Conservation (phyloP, 2,329 filamentous ascomycete genomes). For the Fusarium sp. region DNA sequence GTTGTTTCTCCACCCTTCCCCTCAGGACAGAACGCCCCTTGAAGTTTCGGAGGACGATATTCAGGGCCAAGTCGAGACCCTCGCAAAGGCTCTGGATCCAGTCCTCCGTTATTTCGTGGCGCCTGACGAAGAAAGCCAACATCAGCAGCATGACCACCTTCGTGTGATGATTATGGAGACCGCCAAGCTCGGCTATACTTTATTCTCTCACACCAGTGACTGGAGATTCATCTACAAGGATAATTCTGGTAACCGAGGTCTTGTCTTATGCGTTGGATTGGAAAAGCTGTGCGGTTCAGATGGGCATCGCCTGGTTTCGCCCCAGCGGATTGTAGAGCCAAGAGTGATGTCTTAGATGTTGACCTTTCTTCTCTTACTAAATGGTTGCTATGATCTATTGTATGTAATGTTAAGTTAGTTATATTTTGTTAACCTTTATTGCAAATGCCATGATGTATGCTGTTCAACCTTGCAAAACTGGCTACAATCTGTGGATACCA, state of each 20-base stretch:
- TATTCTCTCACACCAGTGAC: constrained; percentile 58
- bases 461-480: no score
- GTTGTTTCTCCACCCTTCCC: constrained; percentile 55
- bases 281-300: constrained; percentile 45
- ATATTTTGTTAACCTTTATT: no score
- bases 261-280: constrained; percentile 48
- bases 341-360: not conserved
- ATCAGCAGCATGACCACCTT: constrained; percentile 48
- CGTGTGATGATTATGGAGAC: constrained; percentile 54
- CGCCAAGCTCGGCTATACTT: constrained; percentile 55
- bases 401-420: no score
- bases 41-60: constrained; percentile 40
- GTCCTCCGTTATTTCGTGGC: constrained; percentile 52
- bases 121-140: constrained; percentile 47
- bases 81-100: constrained; percentile 50
- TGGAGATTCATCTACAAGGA: constrained; percentile 48
- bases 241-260: not conserved
- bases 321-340: constrained; percentile 36
- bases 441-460: no score
- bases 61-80: constrained; percentile 46
- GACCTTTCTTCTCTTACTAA: not conserved
- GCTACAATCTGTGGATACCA: no score
- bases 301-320: constrained; percentile 32
- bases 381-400: no score
- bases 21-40: constrained; percentile 52